Base-by-base conservation (phyloP, 331 rosid genomes). In the Saraca asoca region DNA sequence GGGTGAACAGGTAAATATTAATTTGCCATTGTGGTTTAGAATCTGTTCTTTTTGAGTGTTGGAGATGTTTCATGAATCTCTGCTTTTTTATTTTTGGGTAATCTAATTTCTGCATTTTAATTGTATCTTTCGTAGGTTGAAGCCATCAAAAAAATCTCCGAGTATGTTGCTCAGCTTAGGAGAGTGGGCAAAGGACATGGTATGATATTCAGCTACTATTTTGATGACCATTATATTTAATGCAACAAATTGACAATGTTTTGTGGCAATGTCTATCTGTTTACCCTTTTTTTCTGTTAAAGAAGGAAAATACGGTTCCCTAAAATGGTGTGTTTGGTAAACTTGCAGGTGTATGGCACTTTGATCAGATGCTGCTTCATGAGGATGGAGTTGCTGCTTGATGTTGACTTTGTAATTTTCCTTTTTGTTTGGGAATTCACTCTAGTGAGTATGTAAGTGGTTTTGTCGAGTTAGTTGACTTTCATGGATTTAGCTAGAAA, bases 261-360 rank as follows among this genome's bases (percentile, higher is more conserved):
- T 24, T 24, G 2, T 24, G 31, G 31, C 1, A 24, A n/a, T n/a
- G n/a, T n/a, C n/a, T n/a, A n/a, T n/a, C n/a, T n/a, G n/a, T n/a
- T n/a, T n/a, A n/a, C n/a, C n/a, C n/a, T 24, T 24, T 24, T 24
- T 24, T 24, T 24, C 3, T 24, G 1, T 24, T 24, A 24, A 24
- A 24, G 31, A 24, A 24, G 31, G 31, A 24, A 24, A 24, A 1
- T 24, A 3, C 31, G 31, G 31, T 24, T 24, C 31, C 11, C 43
- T 51, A 12, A 49, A 66, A 13, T 29, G 11, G 11, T 69, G 12
- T 20, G 31, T 41, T 51, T 20, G 18, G 34, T 38, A 41, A 5
- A 41, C 35, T 72, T 71, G 41, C 90, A 93, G 98, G 98, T 77
- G 91, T 85, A 10, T 94, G 98, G 98, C 98, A 90, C 83, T 90